These are phyloP conservation scores for Cyamopsis tetragonoloba DNA, from an alignment of 306 rosid genomes.

Conservation along the genomic window DNA sequence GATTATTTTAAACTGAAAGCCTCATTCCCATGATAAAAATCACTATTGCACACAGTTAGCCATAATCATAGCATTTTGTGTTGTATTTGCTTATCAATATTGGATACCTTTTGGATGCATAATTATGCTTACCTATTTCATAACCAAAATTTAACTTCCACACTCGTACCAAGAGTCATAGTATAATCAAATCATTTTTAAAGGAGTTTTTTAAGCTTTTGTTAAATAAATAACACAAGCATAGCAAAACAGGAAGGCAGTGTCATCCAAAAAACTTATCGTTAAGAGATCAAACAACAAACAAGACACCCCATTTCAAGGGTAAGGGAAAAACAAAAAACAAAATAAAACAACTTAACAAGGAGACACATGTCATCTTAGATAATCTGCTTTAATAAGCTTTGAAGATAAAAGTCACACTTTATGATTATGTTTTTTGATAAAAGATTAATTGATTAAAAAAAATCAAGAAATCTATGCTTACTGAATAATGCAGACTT, in stretches of 20 bases:
- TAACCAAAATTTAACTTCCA: too few species aligned
- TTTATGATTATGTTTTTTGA: background rate
- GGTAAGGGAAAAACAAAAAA: background rate
- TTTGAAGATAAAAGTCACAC: background rate
- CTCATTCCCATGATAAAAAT: background rate
- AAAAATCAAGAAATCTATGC: constrained; percentile 22
- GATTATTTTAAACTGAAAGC: background rate
- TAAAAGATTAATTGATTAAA: background rate
- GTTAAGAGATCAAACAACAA: background rate
- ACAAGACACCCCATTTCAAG: background rate
- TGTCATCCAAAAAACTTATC: too few species aligned
- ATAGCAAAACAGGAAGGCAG: too few species aligned
- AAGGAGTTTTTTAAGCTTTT: background rate
- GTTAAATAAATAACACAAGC: background rate
- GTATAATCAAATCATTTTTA: background rate
- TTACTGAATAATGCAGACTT: constrained; percentile 80
- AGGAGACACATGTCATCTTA: background rate
- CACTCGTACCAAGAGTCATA: background rate
- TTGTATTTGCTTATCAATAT: background rate
- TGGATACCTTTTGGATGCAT: background rate
- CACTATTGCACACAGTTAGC: background rate
- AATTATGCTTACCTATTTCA: background rate
- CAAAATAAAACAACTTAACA: background rate
- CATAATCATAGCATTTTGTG: background rate
- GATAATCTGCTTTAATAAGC: background rate